Base-by-base conservation (phyloP, 2,329 filamentous ascomycete genomes). In the Epicoccum nigrum region DNA sequence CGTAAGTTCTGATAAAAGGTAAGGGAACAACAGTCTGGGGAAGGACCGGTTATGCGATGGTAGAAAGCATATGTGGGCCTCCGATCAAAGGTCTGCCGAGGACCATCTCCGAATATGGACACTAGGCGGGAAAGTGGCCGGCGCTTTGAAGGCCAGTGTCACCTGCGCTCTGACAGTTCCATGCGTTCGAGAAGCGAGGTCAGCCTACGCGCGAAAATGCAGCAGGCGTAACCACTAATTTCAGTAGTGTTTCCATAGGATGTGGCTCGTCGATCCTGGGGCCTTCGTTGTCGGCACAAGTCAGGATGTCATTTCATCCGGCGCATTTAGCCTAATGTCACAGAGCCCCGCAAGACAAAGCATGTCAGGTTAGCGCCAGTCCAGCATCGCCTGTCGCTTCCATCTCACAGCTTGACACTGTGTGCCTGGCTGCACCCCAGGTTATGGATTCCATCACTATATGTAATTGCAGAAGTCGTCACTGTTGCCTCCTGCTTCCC, bases 131-230 rank as follows among this genome's bases (percentile, higher is more conserved):
- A 58, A 55, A 55, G 58, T 57, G 58, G 58, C 51, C 51, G 45
- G 28, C 58, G 55, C 49, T 52, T 46, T 34, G 42, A 42, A 37
- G 58, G 57, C 60, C 64, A 68, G 66, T 65, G 62, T 60, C 58
- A 63, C 64, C 69, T 69, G 67, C 67, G 66, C 64, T 64, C 64
- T 70, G 68, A 65, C 56, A 53, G 55, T 71, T 71, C 69, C 65
- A 71, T 71, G 69, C 68, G 58, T 68, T 71, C 70, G 64, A 71
- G 68, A 73, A 73, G 69, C 67, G 67, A 70, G 63, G 67, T 67
- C 65, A 68, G 51, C 55, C 63, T 45, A 62, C 58, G 54, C 33
- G 39, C 49, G 48, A 60, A 71, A 69, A 68, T 65, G 65, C 60
- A 59, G 53, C 62, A 60, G 52, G 59, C 62, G 67, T 65, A 55